Evolutionary conservation across 2,329 filamentous ascomycete species (phyloP).

Genomic region (Fusarium irregulare): DNA sequence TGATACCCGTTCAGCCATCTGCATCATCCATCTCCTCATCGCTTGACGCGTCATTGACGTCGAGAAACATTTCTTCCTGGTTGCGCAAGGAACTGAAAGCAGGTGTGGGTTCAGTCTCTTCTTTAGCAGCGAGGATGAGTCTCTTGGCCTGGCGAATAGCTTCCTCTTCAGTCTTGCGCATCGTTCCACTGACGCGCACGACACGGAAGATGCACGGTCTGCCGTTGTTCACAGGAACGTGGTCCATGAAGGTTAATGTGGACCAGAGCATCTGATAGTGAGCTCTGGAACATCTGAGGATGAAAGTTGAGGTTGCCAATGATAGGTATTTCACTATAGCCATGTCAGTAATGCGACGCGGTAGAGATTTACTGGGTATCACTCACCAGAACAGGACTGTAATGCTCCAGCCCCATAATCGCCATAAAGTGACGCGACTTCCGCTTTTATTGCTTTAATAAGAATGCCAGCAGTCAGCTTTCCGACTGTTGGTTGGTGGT

Average conservation of each 20-base stretch:
- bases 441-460: conserved; percentile 74
- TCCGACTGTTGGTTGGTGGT: conserved; percentile 83
- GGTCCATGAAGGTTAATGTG: conserved; percentile 82
- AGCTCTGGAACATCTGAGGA: conserved; percentile 83
- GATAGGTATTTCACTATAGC: conserved; percentile 88
- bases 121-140: conserved; percentile 75
- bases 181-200: conserved; percentile 89
- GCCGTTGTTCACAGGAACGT: conserved; percentile 69
- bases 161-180: conserved; percentile 91
- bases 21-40: conserved; percentile 60
- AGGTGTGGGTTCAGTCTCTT: conserved; percentile 46
- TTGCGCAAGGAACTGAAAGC: conserved; percentile 35
- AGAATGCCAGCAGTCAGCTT: conserved; percentile 74
- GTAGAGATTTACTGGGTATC: conserved; percentile 17
- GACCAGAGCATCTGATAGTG: conserved; percentile 93
- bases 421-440: conserved; percentile 81
- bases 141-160: conserved; percentile 81
- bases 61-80: conserved; percentile 54
- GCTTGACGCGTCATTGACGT: conserved; percentile 57
- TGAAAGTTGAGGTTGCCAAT: conserved; percentile 91
- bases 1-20: conserved; percentile 60
- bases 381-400: conserved; percentile 73
- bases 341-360: neutral
- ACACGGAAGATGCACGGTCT: conserved; percentile 83
- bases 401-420: conserved; percentile 87